Conservation (phyloP, 495 filamentous ascomycete species). For the Penicillium cataractarum region DNA sequence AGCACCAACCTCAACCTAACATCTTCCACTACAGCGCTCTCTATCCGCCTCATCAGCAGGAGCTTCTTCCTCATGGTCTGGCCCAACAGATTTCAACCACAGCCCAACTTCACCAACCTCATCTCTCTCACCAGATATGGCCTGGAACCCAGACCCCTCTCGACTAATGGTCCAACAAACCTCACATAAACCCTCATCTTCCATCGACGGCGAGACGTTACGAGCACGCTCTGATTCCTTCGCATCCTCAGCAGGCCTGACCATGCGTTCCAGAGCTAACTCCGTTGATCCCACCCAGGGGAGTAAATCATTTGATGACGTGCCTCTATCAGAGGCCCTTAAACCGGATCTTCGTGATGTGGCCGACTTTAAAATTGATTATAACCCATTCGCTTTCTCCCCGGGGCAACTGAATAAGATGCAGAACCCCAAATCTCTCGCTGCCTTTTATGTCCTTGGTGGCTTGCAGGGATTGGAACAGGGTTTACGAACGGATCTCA, state of each 20-base stretch:
- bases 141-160: slow-evolving; percentile 28
- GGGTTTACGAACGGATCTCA: slow-evolving; percentile 67
- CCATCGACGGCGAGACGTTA: slow-evolving; percentile 55
- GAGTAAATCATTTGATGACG: slow-evolving; percentile 46
- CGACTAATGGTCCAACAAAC: slow-evolving; percentile 36
- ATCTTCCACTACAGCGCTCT: slow-evolving; percentile 19
- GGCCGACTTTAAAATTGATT: slow-evolving; percentile 62
- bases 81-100: slow-evolving; percentile 29
- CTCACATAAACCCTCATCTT: slow-evolving; percentile 42
- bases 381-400: slow-evolving; percentile 74
- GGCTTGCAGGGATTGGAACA: slow-evolving; percentile 68
- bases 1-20: slow-evolving; percentile 11
- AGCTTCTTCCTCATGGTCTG: slow-evolving; percentile 26
- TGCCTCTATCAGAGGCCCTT: slow-evolving; percentile 58
- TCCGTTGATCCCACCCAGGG: slow-evolving; percentile 38
- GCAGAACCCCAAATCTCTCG: slow-evolving; percentile 73
- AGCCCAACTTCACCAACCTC: slow-evolving; percentile 29
- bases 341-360: slow-evolving; percentile 68
- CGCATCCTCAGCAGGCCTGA: slow-evolving; percentile 45
- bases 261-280: slow-evolving; percentile 45
- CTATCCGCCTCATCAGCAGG: slow-evolving; percentile 23
- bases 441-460: slow-evolving; percentile 70
- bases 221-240: slow-evolving; percentile 53
- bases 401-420: slow-evolving; percentile 74
- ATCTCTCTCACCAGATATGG: slow-evolving; percentile 34